Evolutionary conservation across 208 protist species (phyloP).

Genomic region (Acanthamoeba healyi): DNA sequence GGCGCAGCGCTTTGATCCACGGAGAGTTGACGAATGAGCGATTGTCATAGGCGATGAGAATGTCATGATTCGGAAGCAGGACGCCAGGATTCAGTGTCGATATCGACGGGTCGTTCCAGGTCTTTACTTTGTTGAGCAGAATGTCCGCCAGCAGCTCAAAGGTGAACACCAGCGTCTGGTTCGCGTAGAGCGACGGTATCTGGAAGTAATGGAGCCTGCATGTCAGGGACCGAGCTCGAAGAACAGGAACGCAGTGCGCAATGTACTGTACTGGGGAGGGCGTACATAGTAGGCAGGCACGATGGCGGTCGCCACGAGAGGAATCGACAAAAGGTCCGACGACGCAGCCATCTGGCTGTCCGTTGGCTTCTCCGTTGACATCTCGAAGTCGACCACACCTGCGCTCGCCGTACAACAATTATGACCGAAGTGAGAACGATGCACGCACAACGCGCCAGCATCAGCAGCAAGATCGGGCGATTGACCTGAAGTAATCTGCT

Average conservation of each 20-base stretch:
- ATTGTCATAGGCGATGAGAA: neutral
- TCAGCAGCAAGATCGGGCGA: neutral
- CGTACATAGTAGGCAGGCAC: slow-evolving; percentile 4
- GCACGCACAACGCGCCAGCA: neutral
- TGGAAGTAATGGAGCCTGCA: neutral
- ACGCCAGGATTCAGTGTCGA: neutral
- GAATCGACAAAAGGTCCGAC: neutral
- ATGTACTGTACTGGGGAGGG: neutral
- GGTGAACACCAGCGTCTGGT: neutral
- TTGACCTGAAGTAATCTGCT: neutral
- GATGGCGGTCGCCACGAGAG: neutral
- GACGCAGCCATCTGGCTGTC: neutral
- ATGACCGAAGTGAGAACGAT: neutral
- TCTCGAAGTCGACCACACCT: slow-evolving; percentile 14
- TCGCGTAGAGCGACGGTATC: neutral
- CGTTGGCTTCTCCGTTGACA: neutral
- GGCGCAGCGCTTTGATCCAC: neutral
- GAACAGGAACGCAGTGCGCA: neutral
- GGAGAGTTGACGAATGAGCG: neutral
- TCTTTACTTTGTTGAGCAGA: neutral
- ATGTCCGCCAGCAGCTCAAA: neutral
- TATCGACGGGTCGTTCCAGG: neutral
- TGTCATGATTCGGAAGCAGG: neutral
- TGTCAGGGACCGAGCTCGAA: neutral
- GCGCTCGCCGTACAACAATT: neutral